A percentile compares a stretch with the other conserved stretches of the same genome.
Conservation (phyloP, 169 alveolate species). For the Eimeria falciformis region DNA sequence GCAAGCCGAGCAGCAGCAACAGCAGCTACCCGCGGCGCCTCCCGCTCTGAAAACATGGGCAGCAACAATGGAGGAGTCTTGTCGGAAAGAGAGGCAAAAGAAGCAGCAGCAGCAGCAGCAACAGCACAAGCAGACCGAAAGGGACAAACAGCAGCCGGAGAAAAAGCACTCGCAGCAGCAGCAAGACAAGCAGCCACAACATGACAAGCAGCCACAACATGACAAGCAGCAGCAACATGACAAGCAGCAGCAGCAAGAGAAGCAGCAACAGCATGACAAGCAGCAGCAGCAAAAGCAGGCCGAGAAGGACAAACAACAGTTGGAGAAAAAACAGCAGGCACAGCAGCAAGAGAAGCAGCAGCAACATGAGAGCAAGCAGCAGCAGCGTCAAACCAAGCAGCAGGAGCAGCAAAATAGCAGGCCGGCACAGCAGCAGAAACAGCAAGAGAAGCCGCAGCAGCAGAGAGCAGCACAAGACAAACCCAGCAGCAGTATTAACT, state of each 20-base stretch:
- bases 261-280: slow-evolving; percentile 13
- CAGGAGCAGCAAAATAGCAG: slow-evolving; percentile 21
- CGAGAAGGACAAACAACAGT: not conserved
- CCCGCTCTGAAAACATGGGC: slow-evolving; percentile 29
- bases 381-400: not conserved
- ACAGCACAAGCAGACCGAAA: not conserved
- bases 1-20: slow-evolving; percentile 28
- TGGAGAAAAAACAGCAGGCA: not conserved
- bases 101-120: slow-evolving; percentile 44
- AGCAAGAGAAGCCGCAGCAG: slow-evolving; percentile 44
- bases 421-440: slow-evolving; percentile 5
- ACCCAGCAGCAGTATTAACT: not conserved
- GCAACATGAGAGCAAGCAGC: not conserved
- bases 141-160: slow-evolving; percentile 1
- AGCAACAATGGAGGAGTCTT: slow-evolving; percentile 44
- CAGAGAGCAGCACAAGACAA: not conserved
- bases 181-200: slow-evolving; percentile 9
- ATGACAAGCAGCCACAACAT: not conserved
- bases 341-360: not conserved
- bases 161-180: not conserved
- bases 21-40: slow-evolving; percentile 24
- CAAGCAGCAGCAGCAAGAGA: not conserved
- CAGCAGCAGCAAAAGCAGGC: not conserved
- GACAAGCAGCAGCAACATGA: not conserved
- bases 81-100: slow-evolving; percentile 29